These are phyloP conservation scores for Gymnopus androsaceus DNA, from an alignment of 1,284 basidiomycete species.

Conservation along the genomic window DNA sequence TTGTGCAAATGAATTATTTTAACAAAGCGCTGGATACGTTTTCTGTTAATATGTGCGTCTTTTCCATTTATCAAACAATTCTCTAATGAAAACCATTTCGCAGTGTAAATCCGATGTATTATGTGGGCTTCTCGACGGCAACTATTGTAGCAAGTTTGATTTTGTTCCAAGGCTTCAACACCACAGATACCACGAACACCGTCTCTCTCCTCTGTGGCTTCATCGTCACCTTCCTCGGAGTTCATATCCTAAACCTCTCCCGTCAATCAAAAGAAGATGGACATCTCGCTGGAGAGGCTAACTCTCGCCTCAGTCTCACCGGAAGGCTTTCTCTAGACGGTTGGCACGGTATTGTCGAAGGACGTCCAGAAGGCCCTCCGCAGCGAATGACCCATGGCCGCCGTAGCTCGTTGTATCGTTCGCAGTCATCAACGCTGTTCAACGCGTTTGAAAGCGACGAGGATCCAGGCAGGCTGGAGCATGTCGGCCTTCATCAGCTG, in stretches of 20 bases:
- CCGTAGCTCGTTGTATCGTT: slow-evolving; percentile 59
- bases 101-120: slow-evolving; percentile 98
- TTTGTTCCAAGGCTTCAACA: slow-evolving; percentile 97
- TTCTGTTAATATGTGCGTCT: slow-evolving; percentile 92
- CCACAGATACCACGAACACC: slow-evolving; percentile 78
- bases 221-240: slow-evolving; percentile 88
- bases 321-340: slow-evolving; percentile 72
- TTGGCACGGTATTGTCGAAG: slow-evolving; percentile 56
- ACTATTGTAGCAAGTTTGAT: slow-evolving; percentile 95
- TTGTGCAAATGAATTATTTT: slow-evolving; percentile 99
- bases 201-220: slow-evolving; percentile 87
- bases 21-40: slow-evolving; percentile 98
- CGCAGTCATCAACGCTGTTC: slow-evolving; percentile 63
- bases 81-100: background rate
- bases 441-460: slow-evolving; percentile 56
- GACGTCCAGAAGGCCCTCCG: background rate
- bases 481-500: slow-evolving; percentile 31
- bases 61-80: background rate
- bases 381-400: slow-evolving; percentile 39
- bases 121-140: slow-evolving; percentile 96
- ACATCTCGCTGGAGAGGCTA: slow-evolving; percentile 71
- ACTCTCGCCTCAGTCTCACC: slow-evolving; percentile 69
- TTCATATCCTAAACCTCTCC: slow-evolving; percentile 87
- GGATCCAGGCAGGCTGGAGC: slow-evolving; percentile 19
- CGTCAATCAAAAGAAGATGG: slow-evolving; percentile 53